Base-by-base conservation (phyloP, 768 basidiomycete species). In the Rhodocollybia butyracea region DNA sequence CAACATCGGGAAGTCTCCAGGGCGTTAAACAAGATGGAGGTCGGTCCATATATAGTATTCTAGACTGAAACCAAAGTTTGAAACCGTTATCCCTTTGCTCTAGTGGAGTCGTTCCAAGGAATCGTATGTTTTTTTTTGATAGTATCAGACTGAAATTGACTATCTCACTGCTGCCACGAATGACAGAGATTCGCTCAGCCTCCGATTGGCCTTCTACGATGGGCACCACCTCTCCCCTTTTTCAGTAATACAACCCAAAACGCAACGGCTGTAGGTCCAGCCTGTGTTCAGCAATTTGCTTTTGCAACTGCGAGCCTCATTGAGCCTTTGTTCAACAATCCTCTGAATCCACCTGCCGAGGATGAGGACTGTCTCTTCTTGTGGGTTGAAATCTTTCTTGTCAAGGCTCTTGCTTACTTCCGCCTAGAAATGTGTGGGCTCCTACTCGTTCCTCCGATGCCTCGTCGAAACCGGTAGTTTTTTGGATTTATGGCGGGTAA, bases 71-170 rank as follows among this genome's bases (percentile, higher is more conserved):
- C 22, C 36, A 48, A 7, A 7, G 34, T 36, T 17, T 36, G 34
- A 36, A 36, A 27, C 32, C 31, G 31, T 57, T 31, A 51, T 32
- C 34, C 41, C 47, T 34, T 39, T 40, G 26, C 41, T 43, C 21
- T 30, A 57, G 55, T 56, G 5, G 45, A 51, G 41, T 52, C 56
- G 6, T 59, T 59, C 58, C 55, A 56, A 53, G 58, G 58, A 34
- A 50, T 59, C 24, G 58, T 59, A 13, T 38, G 54, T 43, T 8
- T 19, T 43, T 19, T 19, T 19, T 19, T 10, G 17, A 19, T 19
- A 10, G 41, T 43, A n/a, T 43, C 41, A 43, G n/a, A n/a, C n/a
- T n/a, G n/a, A n/a, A n/a, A n/a, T n/a, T n/a, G n/a, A n/a, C n/a
- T n/a, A n/a, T n/a, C n/a, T n/a, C n/a, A n/a, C n/a, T n/a, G n/a